Evolutionary conservation across 2,329 filamentous ascomycete species (phyloP), one percentile per base, ranked within the genome.

Genomic region (Incumbomyces delicatus): DNA sequence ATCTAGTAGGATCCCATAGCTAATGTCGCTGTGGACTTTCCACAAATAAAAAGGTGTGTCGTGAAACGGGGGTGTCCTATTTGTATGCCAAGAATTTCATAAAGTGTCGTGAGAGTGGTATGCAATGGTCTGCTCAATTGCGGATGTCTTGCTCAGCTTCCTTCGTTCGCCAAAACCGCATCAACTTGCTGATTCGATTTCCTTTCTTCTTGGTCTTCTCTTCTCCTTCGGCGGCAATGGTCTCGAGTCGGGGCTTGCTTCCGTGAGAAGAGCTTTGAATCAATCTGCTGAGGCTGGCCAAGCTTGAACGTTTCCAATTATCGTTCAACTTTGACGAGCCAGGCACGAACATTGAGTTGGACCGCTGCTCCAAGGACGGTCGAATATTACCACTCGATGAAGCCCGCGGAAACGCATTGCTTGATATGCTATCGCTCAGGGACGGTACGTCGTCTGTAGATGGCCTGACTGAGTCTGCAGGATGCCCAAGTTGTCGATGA

Each of bases 391-490:
- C 66, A 16, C 62, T 66, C 20, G 63, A 63, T 6, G 70, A 72
- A 27, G 71, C 61, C 20, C 69, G 65, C 30, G 66, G 61, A 16
- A 67, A 46, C 18, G 63, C 64, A 41, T 66, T 69, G 20, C 68
- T 72, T 1, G 70, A 73, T 34, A 68, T 64, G 53, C 69, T 72
- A 55, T 70, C 72, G 20, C 67, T 72, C 29, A 73, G 58, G 20
- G 70, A 73, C 13, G 70, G 70, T 3, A 73, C 67, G 61, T 73
- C 70, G 36, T 73, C 70, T 35, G 66, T 60, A 1, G 70, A 73
- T 31, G 61, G 61, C 34, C 68, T 66, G 30, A 63, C 60, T 4
- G 13, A 20, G 18, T 46, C 37, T 12, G 27, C 18, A 36, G 59
- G 60, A 35, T 70, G 63, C 36, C 61, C 53, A 6, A 58, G 52